These are phyloP conservation scores for Pestalotiopsis sp. DNA, from an alignment of 2,329 filamentous ascomycete species.

Conservation along the genomic window DNA sequence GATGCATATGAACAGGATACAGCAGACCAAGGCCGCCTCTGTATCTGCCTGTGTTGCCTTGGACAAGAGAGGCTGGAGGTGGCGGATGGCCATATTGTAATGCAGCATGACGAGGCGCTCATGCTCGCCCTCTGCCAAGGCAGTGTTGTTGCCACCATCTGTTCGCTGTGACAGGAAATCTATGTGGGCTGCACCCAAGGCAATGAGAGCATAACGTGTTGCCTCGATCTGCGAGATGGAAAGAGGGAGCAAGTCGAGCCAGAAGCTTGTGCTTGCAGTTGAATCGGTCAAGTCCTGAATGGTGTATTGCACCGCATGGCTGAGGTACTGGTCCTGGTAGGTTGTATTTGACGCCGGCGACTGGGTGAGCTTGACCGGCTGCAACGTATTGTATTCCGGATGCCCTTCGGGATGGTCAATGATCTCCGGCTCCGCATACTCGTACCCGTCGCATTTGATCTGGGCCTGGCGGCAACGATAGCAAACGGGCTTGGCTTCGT, in stretches of 20 bases:
- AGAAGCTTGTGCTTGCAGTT: background rate
- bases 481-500: conserved; percentile 5
- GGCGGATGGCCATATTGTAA: background rate
- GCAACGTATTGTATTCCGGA: background rate
- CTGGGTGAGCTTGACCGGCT: background rate
- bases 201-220: background rate
- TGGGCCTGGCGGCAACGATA: background rate
- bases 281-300: background rate
- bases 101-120: background rate
- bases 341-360: background rate
- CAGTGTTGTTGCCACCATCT: background rate
- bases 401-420: background rate
- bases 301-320: background rate
- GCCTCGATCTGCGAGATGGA: background rate
- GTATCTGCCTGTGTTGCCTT: background rate
- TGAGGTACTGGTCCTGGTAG: background rate
- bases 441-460: background rate
- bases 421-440: background rate
- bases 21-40: background rate
- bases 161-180: background rate
- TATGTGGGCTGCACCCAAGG: background rate
- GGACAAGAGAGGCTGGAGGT: conserved; percentile 1
- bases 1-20: conserved; percentile 4
- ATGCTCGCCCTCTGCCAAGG: background rate
- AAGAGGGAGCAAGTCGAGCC: background rate